Conservation (phyloP, 768 basidiomycete genomes). For the Hypsizygus marmoreus region DNA sequence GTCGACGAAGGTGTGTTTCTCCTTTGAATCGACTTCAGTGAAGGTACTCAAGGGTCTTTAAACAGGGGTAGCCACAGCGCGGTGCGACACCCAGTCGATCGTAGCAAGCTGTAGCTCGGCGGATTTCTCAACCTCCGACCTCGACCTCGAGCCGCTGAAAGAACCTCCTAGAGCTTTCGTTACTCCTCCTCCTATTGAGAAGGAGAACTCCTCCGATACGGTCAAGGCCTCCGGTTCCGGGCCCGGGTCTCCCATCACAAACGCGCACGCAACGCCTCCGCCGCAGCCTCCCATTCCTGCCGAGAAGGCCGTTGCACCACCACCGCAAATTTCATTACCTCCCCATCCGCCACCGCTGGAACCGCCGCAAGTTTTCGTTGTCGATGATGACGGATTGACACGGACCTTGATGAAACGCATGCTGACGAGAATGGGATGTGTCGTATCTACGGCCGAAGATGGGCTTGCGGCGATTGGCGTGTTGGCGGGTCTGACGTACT, state of each 20-base stretch:
- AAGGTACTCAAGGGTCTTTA: too few relatives aligned
- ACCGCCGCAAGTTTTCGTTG: constrained; percentile 54
- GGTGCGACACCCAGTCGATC: too few relatives aligned
- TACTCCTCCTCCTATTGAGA: not conserved
- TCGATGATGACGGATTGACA: constrained; percentile 68
- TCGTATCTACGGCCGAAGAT: constrained; percentile 65
- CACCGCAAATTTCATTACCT: constrained; percentile 6
- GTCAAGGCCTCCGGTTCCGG: not conserved
- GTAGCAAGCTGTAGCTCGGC: too few relatives aligned
- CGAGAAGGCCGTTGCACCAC: not conserved
- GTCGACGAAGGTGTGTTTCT: too few relatives aligned
- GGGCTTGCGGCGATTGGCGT: constrained; percentile 62
- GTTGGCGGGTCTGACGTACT: constrained; percentile 37
- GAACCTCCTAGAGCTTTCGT: constrained; percentile 1
- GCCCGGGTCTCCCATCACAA: not conserved
- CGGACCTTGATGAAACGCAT: constrained; percentile 66
- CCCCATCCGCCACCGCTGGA: not conserved
- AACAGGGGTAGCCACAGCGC: too few relatives aligned
- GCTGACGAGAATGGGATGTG: constrained; percentile 63
- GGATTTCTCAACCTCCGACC: too few relatives aligned
- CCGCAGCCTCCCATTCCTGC: not conserved
- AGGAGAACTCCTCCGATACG: not conserved
- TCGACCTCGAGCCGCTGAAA: too few relatives aligned
- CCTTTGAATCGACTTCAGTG: too few relatives aligned
- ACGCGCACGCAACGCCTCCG: not conserved